Percentiles rank a stretch among this genome's conserved stretches.
phyloP scores from a whole-genome alignment of 2,329 filamentous ascomycete species.

The Phaeosphaeria sp. region DNA sequence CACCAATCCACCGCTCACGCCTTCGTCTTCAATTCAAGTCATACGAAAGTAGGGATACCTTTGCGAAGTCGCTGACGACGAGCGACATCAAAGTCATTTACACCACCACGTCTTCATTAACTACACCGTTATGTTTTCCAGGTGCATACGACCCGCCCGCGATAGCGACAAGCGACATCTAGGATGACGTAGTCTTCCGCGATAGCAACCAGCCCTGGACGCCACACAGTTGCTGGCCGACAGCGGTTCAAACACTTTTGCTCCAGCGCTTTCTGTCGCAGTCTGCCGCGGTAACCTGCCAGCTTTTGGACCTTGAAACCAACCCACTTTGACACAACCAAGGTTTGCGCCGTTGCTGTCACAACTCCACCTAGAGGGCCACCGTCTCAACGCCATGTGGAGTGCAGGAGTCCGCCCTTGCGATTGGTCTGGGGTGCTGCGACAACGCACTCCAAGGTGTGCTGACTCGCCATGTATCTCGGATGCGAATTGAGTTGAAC shows the following conservation, averaged over 20 bases:
- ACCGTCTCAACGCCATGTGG: not conserved
- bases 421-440: no score
- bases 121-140: not conserved
- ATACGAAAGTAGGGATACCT: not conserved
- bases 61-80: not conserved
- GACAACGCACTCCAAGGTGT: no score
- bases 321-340: not conserved
- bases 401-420: not conserved
- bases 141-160: not conserved
- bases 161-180: not conserved
- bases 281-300: not conserved
- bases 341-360: not conserved
- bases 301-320: not conserved
- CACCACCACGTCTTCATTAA: not conserved
- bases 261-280: not conserved
- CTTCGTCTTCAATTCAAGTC: not conserved
- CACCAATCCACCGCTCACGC: not conserved
- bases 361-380: not conserved
- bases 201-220: not conserved
- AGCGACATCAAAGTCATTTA: not conserved
- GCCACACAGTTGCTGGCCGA: not conserved
- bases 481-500: no score
- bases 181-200: not conserved
- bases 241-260: not conserved
- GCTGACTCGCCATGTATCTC: no score